Percentiles rank a stretch among this genome's conserved stretches.
Evolutionary conservation across 2,329 filamentous ascomycete genomes (phyloP).

Genomic region (Lasiodiplodia sp.): DNA sequence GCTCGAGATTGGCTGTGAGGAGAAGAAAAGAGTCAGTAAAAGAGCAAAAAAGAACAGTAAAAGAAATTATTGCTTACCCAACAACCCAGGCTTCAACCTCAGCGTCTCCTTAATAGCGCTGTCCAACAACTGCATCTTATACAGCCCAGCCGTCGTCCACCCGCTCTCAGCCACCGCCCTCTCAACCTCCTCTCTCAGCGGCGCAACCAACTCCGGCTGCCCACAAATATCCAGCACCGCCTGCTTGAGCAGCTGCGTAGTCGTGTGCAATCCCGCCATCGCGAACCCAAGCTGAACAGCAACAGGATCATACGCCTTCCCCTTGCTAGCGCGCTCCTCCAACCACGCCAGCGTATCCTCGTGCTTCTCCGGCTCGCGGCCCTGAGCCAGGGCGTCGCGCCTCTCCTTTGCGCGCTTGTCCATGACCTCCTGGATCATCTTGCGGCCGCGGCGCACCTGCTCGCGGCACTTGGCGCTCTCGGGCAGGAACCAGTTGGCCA

Average conservation of each 20-base stretch:
- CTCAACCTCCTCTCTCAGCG: slow-evolving; percentile 39
- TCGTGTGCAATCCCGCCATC: slow-evolving; percentile 35
- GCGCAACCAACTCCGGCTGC: slow-evolving; percentile 37
- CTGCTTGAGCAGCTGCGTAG: slow-evolving; percentile 37
- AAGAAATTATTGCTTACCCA: slow-evolving; percentile 31
- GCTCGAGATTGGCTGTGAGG: slow-evolving; percentile 31
- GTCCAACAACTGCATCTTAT: slow-evolving; percentile 43
- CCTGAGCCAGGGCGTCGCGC: background rate
- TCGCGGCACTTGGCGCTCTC: slow-evolving; percentile 45
- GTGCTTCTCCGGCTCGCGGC: background rate
- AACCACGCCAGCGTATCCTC: slow-evolving; percentile 1
- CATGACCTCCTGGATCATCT: slow-evolving; percentile 40
- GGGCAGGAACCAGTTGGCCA: slow-evolving; percentile 39
- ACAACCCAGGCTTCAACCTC: slow-evolving; percentile 35
- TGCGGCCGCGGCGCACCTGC: slow-evolving; percentile 47
- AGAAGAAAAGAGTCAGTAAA: background rate
- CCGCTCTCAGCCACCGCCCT: slow-evolving; percentile 37
- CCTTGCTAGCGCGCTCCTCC: slow-evolving; percentile 30
- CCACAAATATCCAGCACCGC: slow-evolving; percentile 36
- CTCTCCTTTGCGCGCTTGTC: background rate
- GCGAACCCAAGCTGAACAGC: slow-evolving; percentile 31
- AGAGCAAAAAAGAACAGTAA: background rate
- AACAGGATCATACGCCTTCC: slow-evolving; percentile 35
- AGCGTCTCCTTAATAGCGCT: slow-evolving; percentile 44
- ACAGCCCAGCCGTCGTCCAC: slow-evolving; percentile 40